These are phyloP conservation scores for Cladosporium austrohemisphaericum DNA, from an alignment of 2,329 filamentous ascomycete genomes.

Conservation along the genomic window DNA sequence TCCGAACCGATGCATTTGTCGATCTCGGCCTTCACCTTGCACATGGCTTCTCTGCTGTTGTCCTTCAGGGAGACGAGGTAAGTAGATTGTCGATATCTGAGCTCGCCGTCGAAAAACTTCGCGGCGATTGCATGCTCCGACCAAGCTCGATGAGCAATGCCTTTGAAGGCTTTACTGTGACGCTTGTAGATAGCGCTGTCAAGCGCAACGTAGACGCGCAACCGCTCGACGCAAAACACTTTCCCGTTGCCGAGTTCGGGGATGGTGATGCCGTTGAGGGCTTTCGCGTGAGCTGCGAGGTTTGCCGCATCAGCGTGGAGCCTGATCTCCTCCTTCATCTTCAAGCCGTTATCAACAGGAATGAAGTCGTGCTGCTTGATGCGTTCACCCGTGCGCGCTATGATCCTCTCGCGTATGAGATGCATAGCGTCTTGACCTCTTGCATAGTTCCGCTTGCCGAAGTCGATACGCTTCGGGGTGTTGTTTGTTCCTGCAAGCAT, in stretches of 20 bases:
- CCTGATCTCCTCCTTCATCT: neutral
- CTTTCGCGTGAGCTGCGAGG: neutral
- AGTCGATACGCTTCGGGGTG: neutral
- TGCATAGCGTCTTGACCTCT: neutral
- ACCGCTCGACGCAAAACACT: neutral
- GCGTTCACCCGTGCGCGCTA: neutral
- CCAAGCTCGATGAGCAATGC: slow-evolving; percentile 16
- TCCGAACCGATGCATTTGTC: neutral
- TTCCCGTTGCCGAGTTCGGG: neutral
- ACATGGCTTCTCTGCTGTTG: neutral
- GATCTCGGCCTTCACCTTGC: slow-evolving; percentile 4
- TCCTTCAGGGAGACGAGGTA: slow-evolving; percentile 6
- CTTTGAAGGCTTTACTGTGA: neutral
- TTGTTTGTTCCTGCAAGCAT: neutral
- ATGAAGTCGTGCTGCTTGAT: neutral
- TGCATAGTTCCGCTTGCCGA: neutral
- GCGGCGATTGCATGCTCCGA: neutral
- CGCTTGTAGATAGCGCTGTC: neutral
- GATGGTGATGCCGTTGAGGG: neutral
- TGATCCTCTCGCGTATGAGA: neutral
- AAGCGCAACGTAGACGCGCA: neutral
- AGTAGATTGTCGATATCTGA: slow-evolving; percentile 11
- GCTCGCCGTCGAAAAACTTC: slow-evolving; percentile 7
- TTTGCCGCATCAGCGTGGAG: neutral
- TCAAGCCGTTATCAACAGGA: neutral